phyloP scores from a whole-genome alignment of 805 yeast genomes.

The Pichia gijzeniarum region DNA sequence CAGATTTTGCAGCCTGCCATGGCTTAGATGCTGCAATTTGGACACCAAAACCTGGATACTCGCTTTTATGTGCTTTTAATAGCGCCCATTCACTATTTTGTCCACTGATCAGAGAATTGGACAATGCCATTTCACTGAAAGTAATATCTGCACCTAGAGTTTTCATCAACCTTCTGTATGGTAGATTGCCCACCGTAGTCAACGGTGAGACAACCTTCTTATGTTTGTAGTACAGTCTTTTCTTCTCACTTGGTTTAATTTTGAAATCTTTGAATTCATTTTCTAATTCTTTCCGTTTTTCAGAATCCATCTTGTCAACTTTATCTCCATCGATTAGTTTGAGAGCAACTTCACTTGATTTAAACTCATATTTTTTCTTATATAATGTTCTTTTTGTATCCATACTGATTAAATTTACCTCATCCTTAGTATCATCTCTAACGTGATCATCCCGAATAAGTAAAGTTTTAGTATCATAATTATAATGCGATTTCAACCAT shows the following conservation, averaged over 20 bases:
- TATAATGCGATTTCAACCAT: slow-evolving; percentile 72
- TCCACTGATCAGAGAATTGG: slow-evolving; percentile 82
- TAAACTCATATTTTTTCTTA: slow-evolving; percentile 56
- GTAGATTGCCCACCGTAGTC: slow-evolving; percentile 96
- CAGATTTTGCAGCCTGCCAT: slow-evolving; percentile 90
- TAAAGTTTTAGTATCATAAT: slow-evolving; percentile 39
- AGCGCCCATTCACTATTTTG: slow-evolving; percentile 96
- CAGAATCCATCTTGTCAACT: slow-evolving; percentile 28
- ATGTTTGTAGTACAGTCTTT: slow-evolving; percentile 53
- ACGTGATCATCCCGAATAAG: slow-evolving; percentile 37
- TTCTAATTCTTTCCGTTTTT: slow-evolving; percentile 30
- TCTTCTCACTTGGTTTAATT: slow-evolving; percentile 76
- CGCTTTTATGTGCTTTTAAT: slow-evolving; percentile 79
- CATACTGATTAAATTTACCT: slow-evolving; percentile 54
- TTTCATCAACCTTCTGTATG: slow-evolving; percentile 89
- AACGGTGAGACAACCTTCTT: slow-evolving; percentile 92
- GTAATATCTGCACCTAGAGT: slow-evolving; percentile 88
- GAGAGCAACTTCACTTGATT: slow-evolving; percentile 49
- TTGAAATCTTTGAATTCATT: slow-evolving; percentile 70
- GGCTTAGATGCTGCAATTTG: slow-evolving; percentile 89
- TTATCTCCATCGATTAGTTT: slow-evolving; percentile 43
- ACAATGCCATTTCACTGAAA: slow-evolving; percentile 91
- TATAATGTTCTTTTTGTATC: slow-evolving; percentile 44
- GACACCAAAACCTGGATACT: slow-evolving; percentile 84
- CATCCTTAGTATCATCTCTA: slow-evolving; percentile 33